Percentiles rank a stretch among this genome's conserved stretches.
Evolutionary conservation across 495 filamentous ascomycete species (phyloP).

Genomic region (Monascus purpureus): DNA sequence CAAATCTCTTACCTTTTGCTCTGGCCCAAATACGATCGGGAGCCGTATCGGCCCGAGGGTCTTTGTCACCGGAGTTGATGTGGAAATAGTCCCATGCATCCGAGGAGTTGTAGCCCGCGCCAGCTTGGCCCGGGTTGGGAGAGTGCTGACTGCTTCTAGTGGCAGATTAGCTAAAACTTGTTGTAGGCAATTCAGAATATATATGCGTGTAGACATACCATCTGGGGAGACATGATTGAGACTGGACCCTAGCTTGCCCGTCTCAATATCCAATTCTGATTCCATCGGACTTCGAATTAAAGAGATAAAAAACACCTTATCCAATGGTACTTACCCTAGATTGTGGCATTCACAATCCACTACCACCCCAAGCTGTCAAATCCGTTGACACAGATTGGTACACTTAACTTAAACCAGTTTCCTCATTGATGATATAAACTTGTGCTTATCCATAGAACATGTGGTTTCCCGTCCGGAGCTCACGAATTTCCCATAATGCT

Average conservation of each 20-base stretch:
- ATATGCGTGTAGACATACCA: too few species aligned
- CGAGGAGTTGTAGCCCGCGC: too few species aligned
- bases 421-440: slow-evolving; percentile 36
- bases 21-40: slow-evolving; percentile 22
- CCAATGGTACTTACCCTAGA: slow-evolving; percentile 5
- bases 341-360: too few species aligned
- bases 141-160: slow-evolving; percentile 23
- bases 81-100: too few species aligned
- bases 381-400: slow-evolving; percentile 24
- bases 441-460: slow-evolving; percentile 40
- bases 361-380: slow-evolving; percentile 21
- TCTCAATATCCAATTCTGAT: too few species aligned
- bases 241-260: too few species aligned
- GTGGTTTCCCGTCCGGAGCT: slow-evolving; percentile 37
- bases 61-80: too few species aligned
- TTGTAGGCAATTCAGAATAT: slow-evolving; percentile 18
- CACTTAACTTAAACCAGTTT: slow-evolving; percentile 25
- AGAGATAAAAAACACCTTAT: too few species aligned
- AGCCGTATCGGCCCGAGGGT: slow-evolving; percentile 19
- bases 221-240: too few species aligned
- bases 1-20: slow-evolving; percentile 19
- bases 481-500: slow-evolving; percentile 41
- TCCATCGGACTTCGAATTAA: too few species aligned
- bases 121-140: too few species aligned
- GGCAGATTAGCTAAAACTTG: slow-evolving; percentile 27